Base-by-base conservation (phyloP, 2,329 filamentous ascomycete genomes). In the Xylaria sp. region DNA sequence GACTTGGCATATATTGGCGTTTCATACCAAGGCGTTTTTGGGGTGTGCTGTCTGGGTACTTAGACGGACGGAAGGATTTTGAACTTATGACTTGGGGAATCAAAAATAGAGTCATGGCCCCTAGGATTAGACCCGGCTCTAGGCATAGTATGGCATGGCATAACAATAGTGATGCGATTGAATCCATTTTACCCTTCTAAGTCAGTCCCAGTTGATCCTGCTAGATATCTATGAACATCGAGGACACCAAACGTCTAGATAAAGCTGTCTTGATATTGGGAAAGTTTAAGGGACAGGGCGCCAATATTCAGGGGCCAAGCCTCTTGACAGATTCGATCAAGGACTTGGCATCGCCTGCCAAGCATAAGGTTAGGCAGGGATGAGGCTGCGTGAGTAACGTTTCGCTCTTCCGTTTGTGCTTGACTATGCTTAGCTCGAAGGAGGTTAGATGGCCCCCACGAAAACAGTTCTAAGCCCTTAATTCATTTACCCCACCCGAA, bases 21-120 rank as follows among this genome's bases (percentile, higher is more conserved):
- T 27, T 69, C 58, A 68, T 66, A 65, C 50, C 42, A 65, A 32
- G 68, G 68, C 68, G 68, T 70, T 70, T 14, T 27, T 34, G 47
- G 47, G n/a, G 45, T 32, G 24, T 27, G 24, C 24, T 27, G 4
- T 27, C 24, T 27, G 4, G 24, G 24, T 1, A 30, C 50, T 62
- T 62, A 68, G 32, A 65, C 3, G 24, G 11, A 53, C 27, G 36
- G 47, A 39, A 61, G 17, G 24, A 12, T 21, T 17, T 54, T 50
- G 65, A 36, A 30, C 47, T 17, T 48, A 21, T 48, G 32, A n/a
- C n/a, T 60, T 34, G 32, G 56, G 19, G 57, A 50, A 53, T 8
- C 21, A 48, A 67, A 45, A 62, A 61, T 47, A 69, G 53, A 58
- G 48, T 53, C 47, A 53, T 24, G 54, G 32, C 59, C 45, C 58